These are phyloP conservation scores for Arthrobotrys entomopaga DNA, from an alignment of 2,329 filamentous ascomycete species.

Conservation along the genomic window DNA sequence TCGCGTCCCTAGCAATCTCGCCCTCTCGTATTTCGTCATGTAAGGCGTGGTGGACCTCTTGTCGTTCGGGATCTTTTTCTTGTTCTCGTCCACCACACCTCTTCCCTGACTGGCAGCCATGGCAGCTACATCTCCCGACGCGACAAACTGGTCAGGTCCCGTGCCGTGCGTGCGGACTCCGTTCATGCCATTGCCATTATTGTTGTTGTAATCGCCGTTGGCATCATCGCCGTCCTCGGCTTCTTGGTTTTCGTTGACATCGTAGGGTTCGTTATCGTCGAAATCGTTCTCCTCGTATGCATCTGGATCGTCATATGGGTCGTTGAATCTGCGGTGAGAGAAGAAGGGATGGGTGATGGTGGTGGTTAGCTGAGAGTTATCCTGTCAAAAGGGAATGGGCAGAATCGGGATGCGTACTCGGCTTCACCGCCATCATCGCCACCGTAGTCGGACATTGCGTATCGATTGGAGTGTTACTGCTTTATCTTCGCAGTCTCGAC, in stretches of 20 bases:
- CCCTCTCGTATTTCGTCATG: conserved; percentile 99
- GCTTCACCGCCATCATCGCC: conserved; percentile 71
- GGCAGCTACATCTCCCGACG: conserved; percentile 61
- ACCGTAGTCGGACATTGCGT: conserved; percentile 77
- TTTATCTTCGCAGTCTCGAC: conserved; percentile 1
- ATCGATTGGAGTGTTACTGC: neutral
- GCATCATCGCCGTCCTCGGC: conserved; percentile 30
- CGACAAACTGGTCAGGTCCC: conserved; percentile 67
- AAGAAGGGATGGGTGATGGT: neutral
- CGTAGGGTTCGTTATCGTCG: conserved; percentile 53
- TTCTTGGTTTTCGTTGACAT: conserved; percentile 57
- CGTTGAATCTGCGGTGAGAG: conserved; percentile 35
- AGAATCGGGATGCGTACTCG: conserved; percentile 58
- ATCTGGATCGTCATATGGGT: conserved; percentile 47
- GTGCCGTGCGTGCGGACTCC: conserved; percentile 61
- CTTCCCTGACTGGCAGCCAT: conserved; percentile 64
- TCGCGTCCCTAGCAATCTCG: conserved; percentile 89
- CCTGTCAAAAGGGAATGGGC: conserved; percentile 31
- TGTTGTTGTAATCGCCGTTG: conserved; percentile 40
- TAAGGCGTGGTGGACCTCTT: conserved; percentile 93
- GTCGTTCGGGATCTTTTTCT: conserved; percentile 91
- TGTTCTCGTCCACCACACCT: conserved; percentile 60
- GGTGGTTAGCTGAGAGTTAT: conserved; percentile 46
- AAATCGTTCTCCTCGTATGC: conserved; percentile 42
- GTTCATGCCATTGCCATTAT: conserved; percentile 62